Conservation (phyloP, 371 early-diverging fungal species). For the Haplosporangium sp. region DNA sequence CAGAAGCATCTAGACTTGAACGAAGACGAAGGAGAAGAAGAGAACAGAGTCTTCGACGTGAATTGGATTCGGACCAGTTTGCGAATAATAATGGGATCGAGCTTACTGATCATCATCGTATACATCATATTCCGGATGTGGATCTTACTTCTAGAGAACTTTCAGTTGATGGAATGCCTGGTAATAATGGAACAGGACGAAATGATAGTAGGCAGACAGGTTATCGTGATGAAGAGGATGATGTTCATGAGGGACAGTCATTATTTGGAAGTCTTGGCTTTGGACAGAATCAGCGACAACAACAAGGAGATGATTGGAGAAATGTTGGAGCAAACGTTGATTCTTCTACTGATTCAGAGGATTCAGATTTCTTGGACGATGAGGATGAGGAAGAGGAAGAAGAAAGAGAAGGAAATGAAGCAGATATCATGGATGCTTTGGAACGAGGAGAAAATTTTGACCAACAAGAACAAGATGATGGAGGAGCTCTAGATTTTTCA, state of each 20-base stretch:
- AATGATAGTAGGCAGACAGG: conserved; percentile 15
- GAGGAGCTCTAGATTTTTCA: conserved; percentile 33
- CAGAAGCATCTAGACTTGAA: conserved; percentile 40
- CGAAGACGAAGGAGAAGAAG: conserved; percentile 25
- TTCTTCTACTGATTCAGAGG: conserved; percentile 25
- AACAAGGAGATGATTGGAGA: conserved; percentile 23
- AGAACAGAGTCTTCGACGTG: conserved; percentile 4
- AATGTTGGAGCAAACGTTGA: conserved; percentile 20
- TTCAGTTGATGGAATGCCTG: conserved; percentile 1
- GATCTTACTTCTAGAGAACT: conserved; percentile 19
- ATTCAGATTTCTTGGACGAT: conserved; percentile 30
- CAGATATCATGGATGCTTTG: neutral
- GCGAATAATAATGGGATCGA: conserved; percentile 9
- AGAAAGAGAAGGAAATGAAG: conserved; percentile 3
- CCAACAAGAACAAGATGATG: conserved; percentile 2
- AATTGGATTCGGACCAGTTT: neutral
- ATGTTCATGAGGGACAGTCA: conserved; percentile 21
- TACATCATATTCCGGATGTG: conserved; percentile 9
- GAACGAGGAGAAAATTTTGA: conserved; percentile 8
- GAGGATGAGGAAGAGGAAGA: conserved; percentile 23
- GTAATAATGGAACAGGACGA: neutral
- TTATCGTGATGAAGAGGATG: conserved; percentile 32
- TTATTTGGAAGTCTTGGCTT: conserved; percentile 13
- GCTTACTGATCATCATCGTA: neutral
- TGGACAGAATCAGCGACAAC: neutral